A percentile compares a stretch with the other conserved stretches of the same genome.
Evolutionary conservation across 2,329 filamentous ascomycete genomes (phyloP).

Genomic region (Colletotrichum cereale): DNA sequence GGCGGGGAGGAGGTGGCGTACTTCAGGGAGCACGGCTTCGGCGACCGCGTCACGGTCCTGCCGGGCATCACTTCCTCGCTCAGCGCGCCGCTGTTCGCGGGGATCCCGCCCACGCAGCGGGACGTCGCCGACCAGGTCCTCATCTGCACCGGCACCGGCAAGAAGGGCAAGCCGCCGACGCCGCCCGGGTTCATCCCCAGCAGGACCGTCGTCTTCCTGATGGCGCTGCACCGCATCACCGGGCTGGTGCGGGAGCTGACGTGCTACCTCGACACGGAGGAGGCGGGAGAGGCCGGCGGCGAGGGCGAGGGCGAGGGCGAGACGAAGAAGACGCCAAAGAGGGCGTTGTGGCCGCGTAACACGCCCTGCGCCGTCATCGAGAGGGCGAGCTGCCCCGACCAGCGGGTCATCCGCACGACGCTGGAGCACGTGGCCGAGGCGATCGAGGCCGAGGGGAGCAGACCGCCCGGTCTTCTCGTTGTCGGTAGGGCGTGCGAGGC

Average conservation of each 20-base stretch:
- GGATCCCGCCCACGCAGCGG: conserved; percentile 88
- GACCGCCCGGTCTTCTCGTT: conserved; percentile 89
- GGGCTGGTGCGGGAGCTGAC: conserved; percentile 81
- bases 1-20: conserved; percentile 93
- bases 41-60: conserved; percentile 75
- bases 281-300: conserved; percentile 49
- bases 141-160: conserved; percentile 95
- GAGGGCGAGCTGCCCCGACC: conserved; percentile 92
- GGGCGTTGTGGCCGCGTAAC: conserved; percentile 74
- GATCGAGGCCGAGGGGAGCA: conserved; percentile 88
- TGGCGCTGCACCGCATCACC: conserved; percentile 89
- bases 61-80: conserved; percentile 93
- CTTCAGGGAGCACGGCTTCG: conserved; percentile 80
- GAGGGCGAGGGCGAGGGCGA: conserved; percentile 46
- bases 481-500: conserved; percentile 88
- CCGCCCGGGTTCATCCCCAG: conserved; percentile 82
- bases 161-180: conserved; percentile 86
- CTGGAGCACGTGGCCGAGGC: conserved; percentile 83
- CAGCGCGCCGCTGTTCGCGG: conserved; percentile 88
- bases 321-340: conserved; percentile 28
- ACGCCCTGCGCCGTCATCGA: conserved; percentile 95
- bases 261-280: conserved; percentile 50
- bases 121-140: conserved; percentile 93
- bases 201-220: conserved; percentile 91
- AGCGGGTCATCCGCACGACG: conserved; percentile 91